Evolutionary conservation across 192 early-diverging fungal species (phyloP).

Genomic region (Martensiomyces pterosporus): DNA sequence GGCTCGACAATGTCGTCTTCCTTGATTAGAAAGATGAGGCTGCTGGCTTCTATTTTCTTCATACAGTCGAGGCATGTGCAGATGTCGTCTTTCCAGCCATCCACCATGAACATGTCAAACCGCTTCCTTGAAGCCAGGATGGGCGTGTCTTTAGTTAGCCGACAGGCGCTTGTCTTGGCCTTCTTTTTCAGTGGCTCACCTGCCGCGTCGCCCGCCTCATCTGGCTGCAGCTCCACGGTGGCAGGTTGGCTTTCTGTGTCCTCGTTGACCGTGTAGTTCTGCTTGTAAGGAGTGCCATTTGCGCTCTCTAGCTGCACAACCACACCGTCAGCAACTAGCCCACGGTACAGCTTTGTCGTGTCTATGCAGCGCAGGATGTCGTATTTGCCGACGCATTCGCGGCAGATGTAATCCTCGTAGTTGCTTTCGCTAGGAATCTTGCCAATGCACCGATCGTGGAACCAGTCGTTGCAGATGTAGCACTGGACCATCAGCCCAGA

Average conservation of each 20-base stretch:
- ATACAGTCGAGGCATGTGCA: constrained; percentile 68
- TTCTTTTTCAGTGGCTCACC: constrained; percentile 17
- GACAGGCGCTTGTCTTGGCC: constrained; percentile 8
- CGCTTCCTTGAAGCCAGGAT: constrained; percentile 40
- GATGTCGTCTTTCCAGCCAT: constrained; percentile 70
- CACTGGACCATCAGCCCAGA: constrained; percentile 81
- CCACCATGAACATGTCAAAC: constrained; percentile 63
- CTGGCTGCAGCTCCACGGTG: too few species aligned
- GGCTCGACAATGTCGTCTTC: constrained; percentile 71
- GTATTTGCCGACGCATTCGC: constrained; percentile 26
- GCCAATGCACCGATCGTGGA: constrained; percentile 68
- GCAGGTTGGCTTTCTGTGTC: too few species aligned
- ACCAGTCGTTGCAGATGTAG: constrained; percentile 84
- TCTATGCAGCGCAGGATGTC: constrained; percentile 28
- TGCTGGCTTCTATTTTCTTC: constrained; percentile 41
- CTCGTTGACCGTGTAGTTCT: neutral
- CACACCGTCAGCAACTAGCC: constrained; percentile 15
- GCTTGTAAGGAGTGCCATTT: too few species aligned
- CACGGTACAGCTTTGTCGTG: constrained; percentile 1
- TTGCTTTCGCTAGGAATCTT: constrained; percentile 35
- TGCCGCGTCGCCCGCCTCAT: neutral
- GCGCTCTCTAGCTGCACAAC: constrained; percentile 11
- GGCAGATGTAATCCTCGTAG: constrained; percentile 42
- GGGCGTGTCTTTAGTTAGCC: constrained; percentile 21
- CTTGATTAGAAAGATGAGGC: constrained; percentile 53